Evolutionary conservation across 179 eudicot species (phyloP), one percentile per base, ranked within the genome.

Genomic region (Silene noctiflora): DNA sequence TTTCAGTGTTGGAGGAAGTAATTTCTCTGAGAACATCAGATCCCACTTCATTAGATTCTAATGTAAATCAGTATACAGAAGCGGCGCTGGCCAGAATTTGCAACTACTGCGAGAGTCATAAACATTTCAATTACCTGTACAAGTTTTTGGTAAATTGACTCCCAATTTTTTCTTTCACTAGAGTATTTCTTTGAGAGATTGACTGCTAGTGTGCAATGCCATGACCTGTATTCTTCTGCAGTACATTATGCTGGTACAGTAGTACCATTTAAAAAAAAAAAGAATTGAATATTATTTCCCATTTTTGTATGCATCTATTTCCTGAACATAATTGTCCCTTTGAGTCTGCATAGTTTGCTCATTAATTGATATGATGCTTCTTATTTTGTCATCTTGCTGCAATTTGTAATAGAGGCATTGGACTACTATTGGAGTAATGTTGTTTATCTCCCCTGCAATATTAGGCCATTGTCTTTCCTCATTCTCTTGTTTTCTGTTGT

Each of bases 1-100:
- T 93, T 89, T 83, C 93, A 80, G 90, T 91, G 72, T 75, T 95
- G 82, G 98, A 93, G 85, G 97, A 95, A 84, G 91, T 95, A 35
- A 75, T 93, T 80, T 89, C 91, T 78, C 74, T 85, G 72, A 93
- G 96, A 83, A 84, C 86, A 39, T 84, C 85, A 61, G 81, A 87
- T 74, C 77, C 85, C 55, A 27, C 73, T 61, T 73, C 88, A 72
- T 82, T 78, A 25, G 96, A 89, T 78, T 74, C 80, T 24, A 72
- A 80, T 78, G 85, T 88, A 48, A 78, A 84, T 65, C 96, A 93
- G 85, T 82, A 91, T 77, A 93, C 92, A 4, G 85, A 75, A 59
- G 87, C 91, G 12, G 98, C 97, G 72, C 84, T 95, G 83, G 86
- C 88, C 83, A 92, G 94, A 67, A 90, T 95, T 68, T 95, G 99